Evolutionary conservation across 2,329 filamentous ascomycete species (phyloP).

Genomic region (Alternaria ventricosa): DNA sequence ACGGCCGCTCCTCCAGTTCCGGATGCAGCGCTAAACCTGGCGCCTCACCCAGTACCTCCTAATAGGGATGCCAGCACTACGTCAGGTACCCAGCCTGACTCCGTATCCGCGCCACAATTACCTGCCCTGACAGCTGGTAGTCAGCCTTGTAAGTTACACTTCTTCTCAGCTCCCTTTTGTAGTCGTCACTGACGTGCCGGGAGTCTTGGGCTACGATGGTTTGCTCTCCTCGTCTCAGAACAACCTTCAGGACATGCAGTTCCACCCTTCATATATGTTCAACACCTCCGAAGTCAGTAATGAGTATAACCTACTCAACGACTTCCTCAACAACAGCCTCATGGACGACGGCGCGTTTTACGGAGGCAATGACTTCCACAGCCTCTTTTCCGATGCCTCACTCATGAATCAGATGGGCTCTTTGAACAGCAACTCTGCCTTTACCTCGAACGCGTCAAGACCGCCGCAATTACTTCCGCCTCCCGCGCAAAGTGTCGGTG

Average conservation of each 20-base stretch:
- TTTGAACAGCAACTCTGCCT: slow-evolving; percentile 41
- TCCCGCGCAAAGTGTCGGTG: slow-evolving; percentile 53
- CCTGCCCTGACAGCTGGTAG: slow-evolving; percentile 68
- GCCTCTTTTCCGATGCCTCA: slow-evolving; percentile 67
- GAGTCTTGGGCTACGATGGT: slow-evolving; percentile 84
- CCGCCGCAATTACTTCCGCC: slow-evolving; percentile 52
- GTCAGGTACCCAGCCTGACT: slow-evolving; percentile 74
- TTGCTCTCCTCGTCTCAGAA: slow-evolving; percentile 76
- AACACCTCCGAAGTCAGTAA: slow-evolving; percentile 91
- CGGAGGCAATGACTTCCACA: slow-evolving; percentile 52
- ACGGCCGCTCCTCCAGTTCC: slow-evolving; percentile 36
- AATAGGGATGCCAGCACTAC: slow-evolving; percentile 52
- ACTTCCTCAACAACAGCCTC: slow-evolving; percentile 91
- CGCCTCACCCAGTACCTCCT: slow-evolving; percentile 43
- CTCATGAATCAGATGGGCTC: slow-evolving; percentile 53
- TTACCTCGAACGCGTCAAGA: slow-evolving; percentile 54
- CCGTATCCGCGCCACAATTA: slow-evolving; percentile 71
- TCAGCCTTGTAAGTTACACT: slow-evolving; percentile 73
- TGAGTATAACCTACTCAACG: slow-evolving; percentile 95
- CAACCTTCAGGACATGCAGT: slow-evolving; percentile 91
- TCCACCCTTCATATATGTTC: slow-evolving; percentile 95
- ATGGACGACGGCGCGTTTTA: slow-evolving; percentile 70
- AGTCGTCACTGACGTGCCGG: slow-evolving; percentile 32
- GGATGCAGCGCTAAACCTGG: slow-evolving; percentile 49
- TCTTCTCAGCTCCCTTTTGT: slow-evolving; percentile 25